phyloP scores from a whole-genome alignment of 2,329 filamentous ascomycete genomes.

The Bipolaris victoriae region DNA sequence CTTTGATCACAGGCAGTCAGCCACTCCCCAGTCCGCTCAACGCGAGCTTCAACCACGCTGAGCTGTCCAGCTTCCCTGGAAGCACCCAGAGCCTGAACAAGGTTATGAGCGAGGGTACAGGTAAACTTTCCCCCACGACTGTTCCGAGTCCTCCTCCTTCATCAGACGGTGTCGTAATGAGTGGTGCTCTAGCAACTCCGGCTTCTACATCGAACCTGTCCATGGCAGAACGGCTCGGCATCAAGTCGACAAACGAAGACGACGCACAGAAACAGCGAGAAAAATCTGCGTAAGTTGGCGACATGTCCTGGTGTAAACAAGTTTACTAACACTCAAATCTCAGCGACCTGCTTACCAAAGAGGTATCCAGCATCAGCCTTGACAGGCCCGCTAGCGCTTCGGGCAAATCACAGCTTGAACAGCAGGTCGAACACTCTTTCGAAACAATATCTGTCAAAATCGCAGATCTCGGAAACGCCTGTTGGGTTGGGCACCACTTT shows the following conservation, averaged over 20 bases:
- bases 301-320: too few relatives aligned
- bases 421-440: slow-evolving; percentile 64
- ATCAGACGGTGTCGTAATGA: slow-evolving; percentile 59
- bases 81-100: slow-evolving; percentile 79
- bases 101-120: slow-evolving; percentile 73
- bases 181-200: slow-evolving; percentile 60
- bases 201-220: slow-evolving; percentile 56
- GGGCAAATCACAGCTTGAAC: slow-evolving; percentile 51
- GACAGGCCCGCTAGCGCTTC: slow-evolving; percentile 67
- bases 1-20: slow-evolving; percentile 95
- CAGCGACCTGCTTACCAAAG: slow-evolving; percentile 86
- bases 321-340: background rate
- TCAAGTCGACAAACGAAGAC: slow-evolving; percentile 60
- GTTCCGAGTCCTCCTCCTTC: slow-evolving; percentile 49
- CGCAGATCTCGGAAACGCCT: slow-evolving; percentile 95
- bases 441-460: slow-evolving; percentile 98
- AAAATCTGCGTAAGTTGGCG: slow-evolving; percentile 80
- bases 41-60: slow-evolving; percentile 82
- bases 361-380: slow-evolving; percentile 92
- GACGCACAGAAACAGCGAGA: slow-evolving; percentile 77
- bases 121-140: slow-evolving; percentile 61
- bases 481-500: slow-evolving; percentile 98
- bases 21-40: slow-evolving; percentile 94
- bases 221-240: slow-evolving; percentile 64
- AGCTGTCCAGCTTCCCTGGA: slow-evolving; percentile 66